Evolutionary conservation across 768 basidiomycete species (phyloP).

Genomic region (Tephrocybe sp.): DNA sequence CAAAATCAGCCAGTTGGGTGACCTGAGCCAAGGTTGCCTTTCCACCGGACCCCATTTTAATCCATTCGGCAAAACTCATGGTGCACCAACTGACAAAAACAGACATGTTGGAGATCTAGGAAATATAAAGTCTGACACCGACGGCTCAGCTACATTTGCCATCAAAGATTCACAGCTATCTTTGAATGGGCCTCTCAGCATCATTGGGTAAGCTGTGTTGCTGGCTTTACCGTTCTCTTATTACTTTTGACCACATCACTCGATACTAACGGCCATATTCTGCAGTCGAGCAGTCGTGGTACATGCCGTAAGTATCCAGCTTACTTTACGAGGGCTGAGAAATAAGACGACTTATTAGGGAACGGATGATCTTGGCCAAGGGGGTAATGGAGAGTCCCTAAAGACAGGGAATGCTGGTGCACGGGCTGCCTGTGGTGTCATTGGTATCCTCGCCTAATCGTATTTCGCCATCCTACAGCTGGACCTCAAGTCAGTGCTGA

Average conservation of each 20-base stretch:
- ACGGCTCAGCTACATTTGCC: constrained; percentile 55
- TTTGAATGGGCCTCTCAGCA: constrained; percentile 63
- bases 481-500: no score
- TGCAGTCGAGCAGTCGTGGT: constrained; percentile 68
- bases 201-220: constrained; percentile 56
- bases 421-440: constrained; percentile 79
- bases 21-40: constrained; percentile 60
- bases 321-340: constrained; percentile 8
- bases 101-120: constrained; percentile 79
- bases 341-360: constrained; percentile 37
- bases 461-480: neutral
- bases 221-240: neutral
- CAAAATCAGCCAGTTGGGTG: constrained; percentile 55
- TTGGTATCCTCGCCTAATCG: constrained; percentile 42
- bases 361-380: constrained; percentile 76
- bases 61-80: constrained; percentile 63
- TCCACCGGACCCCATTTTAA: constrained; percentile 80
- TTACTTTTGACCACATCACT: no score
- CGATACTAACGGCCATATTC: constrained; percentile 3
- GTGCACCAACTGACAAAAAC: constrained; percentile 49
- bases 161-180: constrained; percentile 61
- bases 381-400: constrained; percentile 62
- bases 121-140: constrained; percentile 61
- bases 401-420: constrained; percentile 80
- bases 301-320: constrained; percentile 49